Evolutionary conservation across 768 basidiomycete genomes (phyloP), one percentile per base, ranked within the genome.

Genomic region (Pleurotus giganteus): DNA sequence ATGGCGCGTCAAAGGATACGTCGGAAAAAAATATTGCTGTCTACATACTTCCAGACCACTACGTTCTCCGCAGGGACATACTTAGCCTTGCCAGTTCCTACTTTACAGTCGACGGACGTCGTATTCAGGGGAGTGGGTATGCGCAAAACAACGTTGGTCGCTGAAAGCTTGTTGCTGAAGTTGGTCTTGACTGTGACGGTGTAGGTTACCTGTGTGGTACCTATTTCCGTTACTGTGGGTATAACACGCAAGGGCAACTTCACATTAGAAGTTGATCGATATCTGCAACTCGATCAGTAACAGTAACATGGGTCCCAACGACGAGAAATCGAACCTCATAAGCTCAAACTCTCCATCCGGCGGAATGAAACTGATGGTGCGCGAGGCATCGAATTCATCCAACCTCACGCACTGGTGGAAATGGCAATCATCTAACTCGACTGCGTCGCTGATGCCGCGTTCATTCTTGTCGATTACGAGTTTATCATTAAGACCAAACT

Each of bases 331-430:
- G 60, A 52, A 90, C 93, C 85, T 82, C 97, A 99, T 98, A 34
- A 99, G 78, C 70, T 99, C 97, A 61, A 99, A 99, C 69, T 99
- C 97, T 24, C 97, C 97, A 64, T 99, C 97, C 2, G 97, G 97
- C 0, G 97, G 97, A 31, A 98, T 87, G 71, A 98, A 98, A 63
- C 89, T 94, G 71, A 99, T 98, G 1, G 92, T 94, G 41, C 97
- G 82, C 53, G 84, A 88, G 4, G 91, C 86, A 67, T 98, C 95
- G 65, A 98, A 99, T 69, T 95, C 94, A 59, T 91, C 87, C 39
- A 99, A 74, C 56, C 94, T 83, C 21, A 99, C 97, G 67, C 97
- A 99, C 70, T 99, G 97, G 63, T 99, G 97, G 78, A 98, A 98
- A 55, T 91, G 90, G 70, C 96, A 98, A 67, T 99, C 97, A 64